Evolutionary conservation across 148 eudicot genomes (phyloP).

Genomic region (Amaranthus cruentus): DNA sequence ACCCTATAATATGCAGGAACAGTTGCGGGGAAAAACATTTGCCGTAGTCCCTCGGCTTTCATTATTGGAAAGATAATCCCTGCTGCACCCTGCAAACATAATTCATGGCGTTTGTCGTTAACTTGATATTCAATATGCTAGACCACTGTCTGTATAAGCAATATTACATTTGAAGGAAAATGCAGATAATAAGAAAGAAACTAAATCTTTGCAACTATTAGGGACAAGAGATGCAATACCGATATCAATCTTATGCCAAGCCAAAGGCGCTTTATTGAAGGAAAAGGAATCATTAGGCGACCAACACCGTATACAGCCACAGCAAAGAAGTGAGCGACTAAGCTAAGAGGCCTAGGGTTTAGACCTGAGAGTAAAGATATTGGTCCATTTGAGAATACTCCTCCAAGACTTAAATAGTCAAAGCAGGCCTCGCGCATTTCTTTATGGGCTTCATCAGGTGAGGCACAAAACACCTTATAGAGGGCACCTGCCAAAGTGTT

Average conservation of each 20-base stretch:
- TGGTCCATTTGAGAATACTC: slow-evolving; percentile 64
- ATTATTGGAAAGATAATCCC: slow-evolving; percentile 79
- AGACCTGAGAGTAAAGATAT: slow-evolving; percentile 70
- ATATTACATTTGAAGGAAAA: not conserved
- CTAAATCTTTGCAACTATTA: not conserved
- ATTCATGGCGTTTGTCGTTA: not conserved
- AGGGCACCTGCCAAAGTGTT: slow-evolving; percentile 75
- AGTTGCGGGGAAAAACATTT: slow-evolving; percentile 79
- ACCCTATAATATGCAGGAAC: slow-evolving; percentile 66
- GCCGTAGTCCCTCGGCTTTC: slow-evolving; percentile 79
- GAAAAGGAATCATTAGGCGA: slow-evolving; percentile 66
- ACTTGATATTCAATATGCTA: not conserved
- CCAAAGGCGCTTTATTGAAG: slow-evolving; percentile 58
- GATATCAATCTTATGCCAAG: slow-evolving; percentile 50
- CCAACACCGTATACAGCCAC: slow-evolving; percentile 75
- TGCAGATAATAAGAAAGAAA: not conserved
- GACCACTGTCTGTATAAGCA: not conserved
- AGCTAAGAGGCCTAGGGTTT: slow-evolving; percentile 59
- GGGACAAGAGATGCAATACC: slow-evolving; percentile 34
- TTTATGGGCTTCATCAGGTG: slow-evolving; percentile 64
- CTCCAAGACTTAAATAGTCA: slow-evolving; percentile 76
- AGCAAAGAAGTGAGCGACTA: slow-evolving; percentile 75
- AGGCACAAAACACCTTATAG: slow-evolving; percentile 73
- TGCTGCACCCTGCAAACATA: slow-evolving; percentile 54
- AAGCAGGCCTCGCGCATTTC: slow-evolving; percentile 75